These are phyloP conservation scores for Tetrahymena elliotti DNA, from an alignment of 73 alveolate species.

Conservation along the genomic window DNA sequence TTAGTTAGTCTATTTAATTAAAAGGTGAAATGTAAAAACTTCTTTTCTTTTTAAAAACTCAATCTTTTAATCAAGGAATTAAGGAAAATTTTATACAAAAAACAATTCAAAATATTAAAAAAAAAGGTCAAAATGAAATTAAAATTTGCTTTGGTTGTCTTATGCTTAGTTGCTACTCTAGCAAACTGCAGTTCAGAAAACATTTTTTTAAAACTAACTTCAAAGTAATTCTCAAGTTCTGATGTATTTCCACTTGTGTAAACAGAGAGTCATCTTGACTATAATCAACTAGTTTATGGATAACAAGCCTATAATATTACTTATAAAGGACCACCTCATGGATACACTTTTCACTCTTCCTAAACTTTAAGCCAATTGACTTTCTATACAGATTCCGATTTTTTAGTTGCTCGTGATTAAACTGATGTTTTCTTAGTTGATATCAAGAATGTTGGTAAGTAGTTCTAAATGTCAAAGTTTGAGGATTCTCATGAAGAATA, in stretches of 20 bases:
- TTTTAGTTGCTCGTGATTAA: not conserved
- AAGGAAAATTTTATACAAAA: no score
- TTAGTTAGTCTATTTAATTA: no score
- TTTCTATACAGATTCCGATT: not conserved
- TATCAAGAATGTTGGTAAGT: not conserved
- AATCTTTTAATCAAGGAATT: no score
- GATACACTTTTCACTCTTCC: not conserved
- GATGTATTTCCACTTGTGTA: not conserved
- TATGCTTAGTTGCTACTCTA: not conserved
- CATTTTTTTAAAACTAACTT: not conserved
- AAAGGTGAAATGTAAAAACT: no score
- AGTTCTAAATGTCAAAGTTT: not conserved
- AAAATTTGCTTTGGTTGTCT: not conserved
- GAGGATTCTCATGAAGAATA: not conserved
- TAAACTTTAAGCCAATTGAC: not conserved
- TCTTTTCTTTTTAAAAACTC: no score
- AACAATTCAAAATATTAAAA: no score
- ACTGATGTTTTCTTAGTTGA: not conserved
- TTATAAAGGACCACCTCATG: not conserved
- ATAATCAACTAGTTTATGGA: not conserved
- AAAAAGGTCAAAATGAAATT: not conserved
- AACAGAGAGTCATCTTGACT: not conserved
- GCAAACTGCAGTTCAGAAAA: not conserved
- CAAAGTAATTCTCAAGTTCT: not conserved
- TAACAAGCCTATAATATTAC: not conserved